These are phyloP conservation scores for Mrakia hoshinonis DNA, from an alignment of 768 basidiomycete genomes.

Conservation along the genomic window DNA sequence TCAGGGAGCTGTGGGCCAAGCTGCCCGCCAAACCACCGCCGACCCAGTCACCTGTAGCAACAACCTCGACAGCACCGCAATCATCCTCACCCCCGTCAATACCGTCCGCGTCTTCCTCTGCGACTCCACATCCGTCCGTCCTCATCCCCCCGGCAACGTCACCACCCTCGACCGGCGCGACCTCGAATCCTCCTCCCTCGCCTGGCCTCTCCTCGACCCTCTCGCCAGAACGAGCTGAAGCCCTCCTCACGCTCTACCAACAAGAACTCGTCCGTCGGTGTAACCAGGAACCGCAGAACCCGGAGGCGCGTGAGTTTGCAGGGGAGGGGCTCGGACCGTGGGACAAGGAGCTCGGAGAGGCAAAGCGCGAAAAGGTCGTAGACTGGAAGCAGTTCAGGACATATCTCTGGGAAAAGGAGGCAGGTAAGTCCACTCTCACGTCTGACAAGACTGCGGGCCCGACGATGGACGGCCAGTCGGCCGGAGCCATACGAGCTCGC, in stretches of 20 bases:
- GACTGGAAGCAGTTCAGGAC: conserved; percentile 40
- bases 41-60: conserved; percentile 35
- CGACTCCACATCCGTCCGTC: neutral
- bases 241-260: conserved; percentile 63
- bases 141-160: neutral
- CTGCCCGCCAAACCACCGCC: conserved; percentile 36
- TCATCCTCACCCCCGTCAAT: neutral
- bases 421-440: conserved; percentile 26
- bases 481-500: neutral
- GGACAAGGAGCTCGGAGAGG: conserved; percentile 30
- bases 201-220: conserved; percentile 34
- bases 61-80: conserved; percentile 10
- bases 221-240: conserved; percentile 52
- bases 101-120: neutral
- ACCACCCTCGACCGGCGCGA: neutral
- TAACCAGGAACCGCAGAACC: conserved; percentile 37
- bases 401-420: conserved; percentile 32
- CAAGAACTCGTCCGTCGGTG: conserved; percentile 56
- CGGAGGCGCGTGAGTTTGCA: conserved; percentile 29
- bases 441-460: conserved; percentile 40
- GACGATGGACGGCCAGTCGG: neutral
- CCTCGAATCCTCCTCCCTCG: neutral
- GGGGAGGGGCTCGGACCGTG: conserved; percentile 30
- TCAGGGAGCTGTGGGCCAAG: conserved; percentile 38
- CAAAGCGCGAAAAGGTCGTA: conserved; percentile 35